Evolutionary conservation across 2,329 filamentous ascomycete genomes (phyloP), one percentile per base, ranked within the genome.

Genomic region (Endoconidiophora laricicola): DNA sequence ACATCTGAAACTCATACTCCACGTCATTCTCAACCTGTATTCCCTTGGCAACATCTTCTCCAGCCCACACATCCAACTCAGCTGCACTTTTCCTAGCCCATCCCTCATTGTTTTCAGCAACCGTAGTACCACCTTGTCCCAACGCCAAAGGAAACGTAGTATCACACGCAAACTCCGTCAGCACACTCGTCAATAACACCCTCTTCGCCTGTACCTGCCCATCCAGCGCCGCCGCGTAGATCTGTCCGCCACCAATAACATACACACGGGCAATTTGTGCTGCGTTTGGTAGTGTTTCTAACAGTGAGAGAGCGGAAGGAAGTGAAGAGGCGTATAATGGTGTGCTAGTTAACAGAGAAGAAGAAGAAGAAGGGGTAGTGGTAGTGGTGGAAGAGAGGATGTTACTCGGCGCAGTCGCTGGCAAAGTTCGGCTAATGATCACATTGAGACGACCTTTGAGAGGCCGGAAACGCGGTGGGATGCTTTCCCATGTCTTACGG

Each of bases 401-500:
- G 41, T 56, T 23, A 16, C 36, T 56, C 20, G 51, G 44, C 22
- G 58, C 53, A 33, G 29, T 33, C 29, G 10, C 57, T 20, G 50
- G 29, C 12, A 68, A 63, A 12, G 69, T 69, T 44, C 81, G 71
- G 54, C 79, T 83, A 57, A 98, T 70, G 56, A 96, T 76, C 39
- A 95, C 76, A 63, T 94, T 96, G 46, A 87, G 69, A 7, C 91
- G 72, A 55, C 79, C 82, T 54, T 78, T 80, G 33, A 98, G 71
- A 16, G 91, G 91, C 2, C 87, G 74, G 62, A 91, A 87, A 47
- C 71, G 74, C 5, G 70, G 61, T 2, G 91, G 90, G 54, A 98
- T 90, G 56, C 80, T 86, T 48, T 94, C 86, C 81, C 90, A 98
- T 0, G 91, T 98, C 66, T 93, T 95, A 60, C 91, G 83, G 54